phyloP scores from a whole-genome alignment of 1,284 basidiomycete genomes.

The Cutaneotrichosporon sp. region DNA sequence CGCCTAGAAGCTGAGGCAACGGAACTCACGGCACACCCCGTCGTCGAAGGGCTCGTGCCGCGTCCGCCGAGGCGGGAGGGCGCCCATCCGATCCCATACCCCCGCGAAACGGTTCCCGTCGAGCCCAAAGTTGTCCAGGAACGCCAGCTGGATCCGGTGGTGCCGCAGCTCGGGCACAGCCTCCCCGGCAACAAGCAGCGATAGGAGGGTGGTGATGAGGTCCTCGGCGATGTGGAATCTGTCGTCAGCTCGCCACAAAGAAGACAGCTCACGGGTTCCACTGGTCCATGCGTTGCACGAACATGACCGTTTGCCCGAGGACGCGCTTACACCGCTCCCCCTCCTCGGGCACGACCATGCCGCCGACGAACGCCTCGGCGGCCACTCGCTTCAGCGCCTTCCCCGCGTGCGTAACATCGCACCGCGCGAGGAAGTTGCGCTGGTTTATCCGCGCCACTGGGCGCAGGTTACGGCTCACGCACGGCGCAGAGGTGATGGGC shows the following conservation, averaged over 20 bases:
- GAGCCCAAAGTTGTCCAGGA: constrained; percentile 43
- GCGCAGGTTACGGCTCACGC: constrained; percentile 36
- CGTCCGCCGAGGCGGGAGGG: constrained; percentile 43
- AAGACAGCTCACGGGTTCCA: constrained; percentile 49
- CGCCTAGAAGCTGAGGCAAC: neutral
- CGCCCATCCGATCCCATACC: constrained; percentile 49
- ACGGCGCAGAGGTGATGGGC: constrained; percentile 46
- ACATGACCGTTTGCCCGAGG: constrained; percentile 39
- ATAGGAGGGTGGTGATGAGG: constrained; percentile 46
- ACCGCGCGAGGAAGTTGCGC: constrained; percentile 28
- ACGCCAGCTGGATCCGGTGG: constrained; percentile 44
- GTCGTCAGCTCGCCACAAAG: constrained; percentile 3
- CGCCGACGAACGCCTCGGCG: constrained; percentile 44
- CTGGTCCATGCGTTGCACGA: constrained; percentile 45
- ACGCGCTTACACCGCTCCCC: constrained; percentile 21
- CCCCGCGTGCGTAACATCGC: constrained; percentile 33
- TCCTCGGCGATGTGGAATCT: constrained; percentile 52
- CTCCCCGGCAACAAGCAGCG: constrained; percentile 34
- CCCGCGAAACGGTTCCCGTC: constrained; percentile 45
- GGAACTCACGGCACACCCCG: constrained; percentile 44
- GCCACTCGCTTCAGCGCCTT: constrained; percentile 30
- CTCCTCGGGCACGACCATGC: constrained; percentile 12
- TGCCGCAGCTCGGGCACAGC: constrained; percentile 29
- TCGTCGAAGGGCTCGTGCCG: constrained; percentile 43
- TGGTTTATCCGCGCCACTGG: constrained; percentile 27